These are phyloP conservation scores for Myxozyma vanderwaltii DNA, from an alignment of 805 yeast genomes.

Conservation along the genomic window DNA sequence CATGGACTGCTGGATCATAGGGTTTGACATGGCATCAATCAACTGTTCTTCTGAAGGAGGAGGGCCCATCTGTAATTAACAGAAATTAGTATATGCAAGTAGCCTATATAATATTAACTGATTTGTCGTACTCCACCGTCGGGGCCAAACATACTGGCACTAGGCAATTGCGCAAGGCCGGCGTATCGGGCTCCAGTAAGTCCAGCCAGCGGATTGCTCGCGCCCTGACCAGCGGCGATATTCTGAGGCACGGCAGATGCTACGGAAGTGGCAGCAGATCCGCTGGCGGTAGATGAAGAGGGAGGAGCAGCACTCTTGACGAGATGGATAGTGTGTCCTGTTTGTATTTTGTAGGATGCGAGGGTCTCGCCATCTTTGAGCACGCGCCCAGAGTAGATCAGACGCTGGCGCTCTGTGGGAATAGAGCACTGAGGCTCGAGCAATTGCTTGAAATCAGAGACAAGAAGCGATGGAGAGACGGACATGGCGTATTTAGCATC, in stretches of 20 bases:
- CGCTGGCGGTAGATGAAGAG: constrained; percentile 39
- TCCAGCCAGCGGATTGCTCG: constrained; percentile 88
- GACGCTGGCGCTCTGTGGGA: constrained; percentile 77
- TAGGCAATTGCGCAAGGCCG: constrained; percentile 84
- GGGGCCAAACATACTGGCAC: constrained; percentile 86
- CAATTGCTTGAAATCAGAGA: constrained; percentile 66
- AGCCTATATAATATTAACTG: not conserved
- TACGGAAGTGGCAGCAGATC: constrained; percentile 36
- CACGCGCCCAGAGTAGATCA: constrained; percentile 92
- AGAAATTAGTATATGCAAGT: not conserved
- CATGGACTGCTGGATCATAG: constrained; percentile 79
- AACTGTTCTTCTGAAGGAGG: constrained; percentile 77
- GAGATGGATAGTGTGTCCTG: constrained; percentile 85
- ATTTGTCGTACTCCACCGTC: constrained; percentile 68
- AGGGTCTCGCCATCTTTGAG: constrained; percentile 80
- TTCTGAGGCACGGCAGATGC: constrained; percentile 62
- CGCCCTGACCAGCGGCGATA: constrained; percentile 83
- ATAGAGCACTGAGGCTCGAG: constrained; percentile 64
- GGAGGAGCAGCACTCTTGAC: constrained; percentile 74
- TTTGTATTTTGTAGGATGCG: constrained; percentile 74
- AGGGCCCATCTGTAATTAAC: constrained; percentile 52
- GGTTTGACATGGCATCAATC: constrained; percentile 73
- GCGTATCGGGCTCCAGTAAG: constrained; percentile 95
- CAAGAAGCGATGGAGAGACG: constrained; percentile 56
- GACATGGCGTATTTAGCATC: constrained; percentile 75